These are phyloP conservation scores for Solanum infundibuliforme DNA, from an alignment of 257 asterid species.

Conservation along the genomic window DNA sequence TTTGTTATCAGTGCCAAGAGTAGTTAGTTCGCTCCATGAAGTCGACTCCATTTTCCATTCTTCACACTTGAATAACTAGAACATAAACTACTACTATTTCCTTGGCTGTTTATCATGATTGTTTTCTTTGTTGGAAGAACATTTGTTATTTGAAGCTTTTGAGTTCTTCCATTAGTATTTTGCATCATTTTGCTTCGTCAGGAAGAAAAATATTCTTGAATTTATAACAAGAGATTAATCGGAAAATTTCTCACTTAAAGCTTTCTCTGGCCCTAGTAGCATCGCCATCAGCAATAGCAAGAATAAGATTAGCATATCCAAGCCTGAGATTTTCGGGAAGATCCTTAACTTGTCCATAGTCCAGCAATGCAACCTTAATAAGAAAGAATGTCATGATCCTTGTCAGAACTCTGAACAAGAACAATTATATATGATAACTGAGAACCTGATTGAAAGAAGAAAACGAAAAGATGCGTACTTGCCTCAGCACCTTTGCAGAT, in stretches of 20 bases:
- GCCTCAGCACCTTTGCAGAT: constrained; percentile 92
- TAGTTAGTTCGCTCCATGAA: neutral
- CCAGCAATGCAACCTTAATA: constrained; percentile 85
- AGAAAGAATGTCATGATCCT: neutral
- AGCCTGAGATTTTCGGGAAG: constrained; percentile 83
- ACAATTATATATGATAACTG: neutral
- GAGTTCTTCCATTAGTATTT: neutral
- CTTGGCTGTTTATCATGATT: neutral
- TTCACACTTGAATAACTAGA: neutral
- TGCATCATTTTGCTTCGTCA: neutral
- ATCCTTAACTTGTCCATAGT: constrained; percentile 99
- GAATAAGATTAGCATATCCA: constrained; percentile 80
- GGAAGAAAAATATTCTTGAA: neutral
- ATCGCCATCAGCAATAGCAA: constrained; percentile 85
- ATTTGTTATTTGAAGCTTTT: neutral
- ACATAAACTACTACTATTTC: neutral
- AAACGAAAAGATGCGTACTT: constrained; percentile 5
- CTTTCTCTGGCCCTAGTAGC: neutral
- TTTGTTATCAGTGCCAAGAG: neutral
- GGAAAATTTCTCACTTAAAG: neutral
- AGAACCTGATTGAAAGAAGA: neutral
- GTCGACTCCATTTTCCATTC: neutral
- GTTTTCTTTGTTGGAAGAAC: neutral
- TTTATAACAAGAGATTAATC: neutral
- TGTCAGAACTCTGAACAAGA: neutral